Evolutionary conservation across 2,329 filamentous ascomycete species (phyloP), one percentile per base, ranked within the genome.

Genomic region (Teratosphaeria viscida): DNA sequence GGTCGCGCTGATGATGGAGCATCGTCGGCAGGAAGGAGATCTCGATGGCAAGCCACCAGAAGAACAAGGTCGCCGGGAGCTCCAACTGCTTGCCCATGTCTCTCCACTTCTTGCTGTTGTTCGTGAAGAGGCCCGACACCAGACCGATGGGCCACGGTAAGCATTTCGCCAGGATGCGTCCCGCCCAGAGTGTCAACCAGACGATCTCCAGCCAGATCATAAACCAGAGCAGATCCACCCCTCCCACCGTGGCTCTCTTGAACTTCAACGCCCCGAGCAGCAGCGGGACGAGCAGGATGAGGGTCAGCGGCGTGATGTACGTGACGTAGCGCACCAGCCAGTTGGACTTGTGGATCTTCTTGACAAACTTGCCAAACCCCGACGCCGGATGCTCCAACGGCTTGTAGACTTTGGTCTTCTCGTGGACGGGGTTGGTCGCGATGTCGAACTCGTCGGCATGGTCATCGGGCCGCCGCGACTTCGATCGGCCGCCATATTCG

Each of bases 161-260:
- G 57, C 77, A 79, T 73, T 88, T 88, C 7, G 85, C 82, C 14
- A 86, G 75, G 55, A 88, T 81, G 74, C 62, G 61, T 35, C 83
- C 87, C 23, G 87, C 86, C 92, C 92, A 97, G 0, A 96, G 79
- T 0, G 90, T 90, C 63, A 92, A 80, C 92, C 92, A 97, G 29
- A 96, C 81, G 52, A 96, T 90, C 73, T 96, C 89, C 19, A 96
- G 81, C 92, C 92, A 97, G 63, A 96, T 90, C 34, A 89, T 89
- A 70, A 97, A 96, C 92, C 92, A 97, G 61, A 90, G 77, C 53
- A 96, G 77, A 63, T 84, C 70, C 0, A 96, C 90, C 23, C 87
- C 90, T 0, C 90, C 90, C 2, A 87, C 82, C 12, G 82, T 84
- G 1, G 66, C 66, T 5, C 61, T 52, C n/a, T 78, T 76, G 62